These are phyloP conservation scores for Gyromitra esculenta DNA, from an alignment of 2,329 filamentous ascomycete species.

Conservation along the genomic window DNA sequence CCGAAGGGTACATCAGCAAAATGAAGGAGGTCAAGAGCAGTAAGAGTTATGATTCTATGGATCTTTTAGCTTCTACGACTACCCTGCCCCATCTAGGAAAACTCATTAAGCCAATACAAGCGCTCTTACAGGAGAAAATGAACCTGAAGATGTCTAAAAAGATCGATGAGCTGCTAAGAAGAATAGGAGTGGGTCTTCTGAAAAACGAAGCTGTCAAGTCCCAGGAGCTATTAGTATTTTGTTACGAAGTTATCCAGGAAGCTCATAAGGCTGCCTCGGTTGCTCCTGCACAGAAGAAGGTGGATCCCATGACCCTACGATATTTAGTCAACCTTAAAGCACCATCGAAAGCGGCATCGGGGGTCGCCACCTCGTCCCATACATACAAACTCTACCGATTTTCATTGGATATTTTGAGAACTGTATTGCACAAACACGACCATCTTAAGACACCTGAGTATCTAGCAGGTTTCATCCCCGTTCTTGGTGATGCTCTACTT, in stretches of 20 bases:
- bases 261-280: slow-evolving; percentile 75
- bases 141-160: slow-evolving; percentile 85
- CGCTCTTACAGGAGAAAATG: slow-evolving; percentile 82
- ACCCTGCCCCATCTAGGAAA: slow-evolving; percentile 78
- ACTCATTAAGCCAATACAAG: slow-evolving; percentile 80
- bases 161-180: slow-evolving; percentile 85
- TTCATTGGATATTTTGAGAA: slow-evolving; percentile 83
- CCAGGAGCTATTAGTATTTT: slow-evolving; percentile 88
- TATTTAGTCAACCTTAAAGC: slow-evolving; percentile 82
- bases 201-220: slow-evolving; percentile 82
- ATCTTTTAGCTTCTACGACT: slow-evolving; percentile 83
- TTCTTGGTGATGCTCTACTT: slow-evolving; percentile 86
- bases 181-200: slow-evolving; percentile 82
- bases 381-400: slow-evolving; percentile 89
- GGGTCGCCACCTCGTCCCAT: slow-evolving; percentile 78
- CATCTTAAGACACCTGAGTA: slow-evolving; percentile 81
- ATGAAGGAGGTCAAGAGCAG: slow-evolving; percentile 98
- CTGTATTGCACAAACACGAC: slow-evolving; percentile 86
- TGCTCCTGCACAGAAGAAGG: slow-evolving; percentile 63
- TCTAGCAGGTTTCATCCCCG: slow-evolving; percentile 83
- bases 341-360: slow-evolving; percentile 76
- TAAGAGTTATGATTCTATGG: slow-evolving; percentile 98
- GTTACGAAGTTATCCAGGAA: slow-evolving; percentile 91
- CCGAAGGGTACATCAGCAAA: slow-evolving; percentile 90
- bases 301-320: slow-evolving; percentile 72